Conservation (phyloP, 2,329 filamentous ascomycete genomes). For the Beauveria asiatica region DNA sequence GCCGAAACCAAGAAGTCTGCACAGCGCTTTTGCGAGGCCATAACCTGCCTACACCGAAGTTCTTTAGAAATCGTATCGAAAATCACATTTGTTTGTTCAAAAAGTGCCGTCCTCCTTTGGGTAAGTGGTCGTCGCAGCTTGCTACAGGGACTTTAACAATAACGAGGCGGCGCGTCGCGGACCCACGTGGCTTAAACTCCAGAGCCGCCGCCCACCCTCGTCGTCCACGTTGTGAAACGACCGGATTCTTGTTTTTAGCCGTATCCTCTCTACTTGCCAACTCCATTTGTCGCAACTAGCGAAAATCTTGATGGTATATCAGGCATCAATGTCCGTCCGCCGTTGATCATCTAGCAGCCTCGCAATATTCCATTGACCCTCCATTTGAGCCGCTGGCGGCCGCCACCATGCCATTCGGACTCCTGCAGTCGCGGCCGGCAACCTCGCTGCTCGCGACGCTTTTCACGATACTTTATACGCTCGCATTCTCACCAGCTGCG, state of each 20-base stretch:
- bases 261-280: neutral
- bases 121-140: neutral
- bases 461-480: conserved; percentile 51
- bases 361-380: neutral
- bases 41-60: no score
- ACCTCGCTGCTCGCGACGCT: conserved; percentile 56
- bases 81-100: neutral
- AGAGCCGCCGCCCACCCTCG: neutral
- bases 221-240: conserved; percentile 6
- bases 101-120: no score
- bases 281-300: neutral
- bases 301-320: neutral
- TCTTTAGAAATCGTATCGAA: no score
- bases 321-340: neutral
- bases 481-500: conserved; percentile 50
- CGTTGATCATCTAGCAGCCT: neutral
- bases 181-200: conserved; percentile 3
- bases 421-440: conserved; percentile 63
- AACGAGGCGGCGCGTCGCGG: neutral
- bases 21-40: no score
- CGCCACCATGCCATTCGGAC: conserved; percentile 50
- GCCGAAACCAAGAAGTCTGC: no score
- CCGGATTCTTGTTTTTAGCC: neutral
- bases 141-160: neutral
- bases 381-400: conserved; percentile 1